Evolutionary conservation across 2,329 filamentous ascomycete genomes (phyloP), one percentile per base, ranked within the genome.

Genomic region (Aspergillus tanneri): DNA sequence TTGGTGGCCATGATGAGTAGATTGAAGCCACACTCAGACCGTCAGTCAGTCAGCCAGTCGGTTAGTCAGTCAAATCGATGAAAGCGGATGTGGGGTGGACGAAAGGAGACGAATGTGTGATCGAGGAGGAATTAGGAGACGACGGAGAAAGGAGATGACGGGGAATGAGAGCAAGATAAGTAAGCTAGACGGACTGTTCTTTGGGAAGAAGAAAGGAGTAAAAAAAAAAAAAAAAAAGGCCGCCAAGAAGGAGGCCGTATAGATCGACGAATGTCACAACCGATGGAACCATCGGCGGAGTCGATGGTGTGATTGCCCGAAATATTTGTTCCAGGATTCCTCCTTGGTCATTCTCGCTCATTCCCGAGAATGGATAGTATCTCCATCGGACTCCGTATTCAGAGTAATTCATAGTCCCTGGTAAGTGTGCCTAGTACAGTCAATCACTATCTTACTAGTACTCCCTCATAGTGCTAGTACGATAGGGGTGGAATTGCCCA

Each of bases 1-100:
- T 76, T 76, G 50, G 65, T 52, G 40, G 65, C 62, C 67, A 70
- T 71, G 60, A 32, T 59, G 59, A 18, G 30, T 12, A 34, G 30
- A 18, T 11, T 18, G 14, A 34, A 18, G 19, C 30, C 30, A 10
- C 30, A 16, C n/a, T 4, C 28, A 32, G n/a, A 32, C 11, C n/a
- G n/a, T n/a, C n/a, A n/a, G n/a, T n/a, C n/a, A n/a, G n/a, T n/a
- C n/a, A n/a, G n/a, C n/a, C n/a, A n/a, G n/a, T n/a, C n/a, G n/a
- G n/a, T n/a, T n/a, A n/a, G n/a, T n/a, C n/a, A n/a, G n/a, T n/a
- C n/a, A n/a, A n/a, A n/a, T n/a, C n/a, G n/a, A n/a, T n/a, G n/a
- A n/a, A n/a, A n/a, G n/a, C n/a, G n/a, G n/a, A n/a, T n/a, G n/a
- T n/a, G n/a, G n/a, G n/a, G n/a, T n/a, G n/a, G n/a, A n/a, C n/a